Conservation (phyloP, 768 basidiomycete species). For the Leccinum truebloodii region DNA sequence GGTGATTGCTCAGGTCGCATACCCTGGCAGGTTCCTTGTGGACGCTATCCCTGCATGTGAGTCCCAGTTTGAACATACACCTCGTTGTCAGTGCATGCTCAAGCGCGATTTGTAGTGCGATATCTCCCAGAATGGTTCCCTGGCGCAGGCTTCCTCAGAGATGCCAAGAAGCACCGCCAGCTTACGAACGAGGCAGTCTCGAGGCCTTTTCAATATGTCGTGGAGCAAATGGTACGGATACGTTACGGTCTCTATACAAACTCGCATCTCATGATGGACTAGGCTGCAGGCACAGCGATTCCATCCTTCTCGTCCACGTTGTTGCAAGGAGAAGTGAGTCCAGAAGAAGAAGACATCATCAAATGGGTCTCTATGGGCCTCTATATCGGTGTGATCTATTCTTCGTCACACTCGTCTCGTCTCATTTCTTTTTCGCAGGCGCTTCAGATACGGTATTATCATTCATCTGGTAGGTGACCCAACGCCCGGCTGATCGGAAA, state of each 20-base stretch:
- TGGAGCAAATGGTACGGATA: slow-evolving; percentile 45
- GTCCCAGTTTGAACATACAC: background rate
- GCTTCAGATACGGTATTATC: background rate
- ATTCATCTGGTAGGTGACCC: background rate
- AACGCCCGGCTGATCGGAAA: background rate
- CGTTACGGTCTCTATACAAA: background rate
- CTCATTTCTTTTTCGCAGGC: background rate
- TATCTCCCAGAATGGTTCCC: slow-evolving; percentile 38
- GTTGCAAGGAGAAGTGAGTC: slow-evolving; percentile 11
- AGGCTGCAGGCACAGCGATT: slow-evolving; percentile 21
- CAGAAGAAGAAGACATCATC: slow-evolving; percentile 21
- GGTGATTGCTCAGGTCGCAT: slow-evolving; percentile 7
- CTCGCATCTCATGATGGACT: background rate
- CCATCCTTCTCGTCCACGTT: slow-evolving; percentile 22
- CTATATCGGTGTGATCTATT: slow-evolving; percentile 10
- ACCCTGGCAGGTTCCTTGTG: slow-evolving; percentile 22
- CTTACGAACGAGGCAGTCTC: slow-evolving; percentile 41
- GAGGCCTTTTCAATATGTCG: slow-evolving; percentile 45
- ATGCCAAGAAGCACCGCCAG: slow-evolving; percentile 27
- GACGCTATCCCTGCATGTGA: slow-evolving; percentile 24
- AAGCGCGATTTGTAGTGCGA: slow-evolving; percentile 18
- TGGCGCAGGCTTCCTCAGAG: slow-evolving; percentile 35
- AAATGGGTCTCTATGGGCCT: slow-evolving; percentile 19
- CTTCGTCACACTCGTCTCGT: background rate
- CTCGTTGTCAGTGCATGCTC: background rate